Percentiles rank a stretch among this genome's conserved stretches.
phyloP scores from a whole-genome alignment of 2,329 filamentous ascomycete species.

The Ophiostoma himal-ulmi region DNA sequence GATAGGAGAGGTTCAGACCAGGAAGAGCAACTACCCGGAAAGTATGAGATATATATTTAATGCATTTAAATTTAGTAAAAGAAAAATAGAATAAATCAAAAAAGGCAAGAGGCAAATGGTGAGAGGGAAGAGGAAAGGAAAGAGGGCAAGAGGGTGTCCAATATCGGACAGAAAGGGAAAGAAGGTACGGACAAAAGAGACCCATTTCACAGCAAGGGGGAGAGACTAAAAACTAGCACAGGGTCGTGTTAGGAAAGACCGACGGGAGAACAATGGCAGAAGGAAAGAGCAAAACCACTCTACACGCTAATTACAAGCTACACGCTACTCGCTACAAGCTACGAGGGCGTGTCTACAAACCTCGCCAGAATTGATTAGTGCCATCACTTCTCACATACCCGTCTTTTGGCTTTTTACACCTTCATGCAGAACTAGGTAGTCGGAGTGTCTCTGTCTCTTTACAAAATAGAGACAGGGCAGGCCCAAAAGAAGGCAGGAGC shows the following conservation, averaged over 20 bases:
- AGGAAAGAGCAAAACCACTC: neutral
- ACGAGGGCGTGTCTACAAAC: neutral
- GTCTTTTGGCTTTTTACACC: neutral
- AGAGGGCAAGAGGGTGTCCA: neutral
- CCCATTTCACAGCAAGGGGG: neutral
- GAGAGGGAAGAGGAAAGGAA: neutral
- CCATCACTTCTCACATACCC: neutral
- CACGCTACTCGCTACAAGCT: neutral
- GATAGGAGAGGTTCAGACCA: neutral
- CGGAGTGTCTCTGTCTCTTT: no score
- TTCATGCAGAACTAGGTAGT: neutral
- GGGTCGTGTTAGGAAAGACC: neutral
- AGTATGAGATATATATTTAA: neutral
- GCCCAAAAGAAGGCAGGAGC: neutral
- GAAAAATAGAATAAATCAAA: neutral
- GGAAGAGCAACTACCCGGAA: neutral
- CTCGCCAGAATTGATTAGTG: neutral
- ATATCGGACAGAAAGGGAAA: neutral
- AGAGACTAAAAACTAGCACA: neutral
- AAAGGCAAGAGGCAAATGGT: slow-evolving; percentile 2
- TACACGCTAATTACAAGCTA: neutral
- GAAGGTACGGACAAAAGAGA: neutral
- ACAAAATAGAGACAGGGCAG: neutral
- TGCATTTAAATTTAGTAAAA: neutral
- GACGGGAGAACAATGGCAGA: neutral